Evolutionary conservation across 2,329 filamentous ascomycete species (phyloP), one percentile per base, ranked within the genome.

Genomic region (Pseudonectria foliicola): DNA sequence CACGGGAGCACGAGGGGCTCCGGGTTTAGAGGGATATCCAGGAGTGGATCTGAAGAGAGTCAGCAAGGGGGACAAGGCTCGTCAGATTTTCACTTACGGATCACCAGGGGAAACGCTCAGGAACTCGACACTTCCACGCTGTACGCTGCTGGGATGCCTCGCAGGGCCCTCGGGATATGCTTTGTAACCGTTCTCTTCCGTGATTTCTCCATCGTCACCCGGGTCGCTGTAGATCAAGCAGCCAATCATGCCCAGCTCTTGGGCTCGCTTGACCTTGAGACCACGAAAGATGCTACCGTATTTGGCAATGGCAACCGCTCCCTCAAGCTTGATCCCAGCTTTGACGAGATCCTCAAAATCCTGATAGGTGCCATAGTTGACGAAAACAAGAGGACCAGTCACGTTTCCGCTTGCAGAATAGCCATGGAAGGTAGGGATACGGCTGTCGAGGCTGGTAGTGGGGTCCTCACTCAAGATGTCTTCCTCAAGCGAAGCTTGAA

Each of bases 321-420:
- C 90, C 46, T 80, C 59, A 27, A 96, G 64, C 38, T 74, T 79
- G 38, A 95, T 63, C 45, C 87, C 86, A 25, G 85, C 82, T 26
- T 77, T 71, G 28, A 82, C 54, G 11, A 96, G 70, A 44, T 94
- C 87, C 49, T 92, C 82, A 46, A 81, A 96, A 56, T 96, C 90
- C 44, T 73, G 65, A 54, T 81, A 93, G 1, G 85, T 92, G 34
- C 89, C 90, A 53, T 92, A 94, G 61, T 95, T 95, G 56, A 85
- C 87, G 53, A 82, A 96, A 23, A 95, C 85, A 46, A 85, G 92
- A 11, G 78, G 75, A 3, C 78, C 87, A 0, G 90, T 95, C 31
- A 93, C 90, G 57, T 96, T 94, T 18, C 90, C 90, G 40, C 72
- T 89, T 4, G 88, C 88, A 4, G 87, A 94, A 60, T 95, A 96